Conservation (phyloP, 495 filamentous ascomycete genomes). For the Elaphomyces granulatus region DNA sequence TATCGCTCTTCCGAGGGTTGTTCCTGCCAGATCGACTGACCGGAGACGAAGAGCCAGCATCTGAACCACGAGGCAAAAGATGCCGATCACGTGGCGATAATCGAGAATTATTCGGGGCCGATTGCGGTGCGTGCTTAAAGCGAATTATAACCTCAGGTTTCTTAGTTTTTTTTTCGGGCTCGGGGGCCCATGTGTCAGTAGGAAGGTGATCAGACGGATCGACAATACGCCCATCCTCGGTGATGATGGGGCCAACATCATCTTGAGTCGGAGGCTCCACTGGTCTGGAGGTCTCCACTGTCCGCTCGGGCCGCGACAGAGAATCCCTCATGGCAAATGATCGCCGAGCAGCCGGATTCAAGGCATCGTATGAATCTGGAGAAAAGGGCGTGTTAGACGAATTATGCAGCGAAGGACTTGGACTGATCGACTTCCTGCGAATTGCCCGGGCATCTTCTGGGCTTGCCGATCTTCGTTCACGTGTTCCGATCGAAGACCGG, state of each 20-base stretch:
- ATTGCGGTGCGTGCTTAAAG: conserved; percentile 33
- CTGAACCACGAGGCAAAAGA: background rate
- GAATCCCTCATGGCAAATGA: conserved; percentile 17
- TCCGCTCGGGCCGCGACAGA: conserved; percentile 28
- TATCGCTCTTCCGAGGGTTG: background rate
- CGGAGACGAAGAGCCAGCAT: background rate
- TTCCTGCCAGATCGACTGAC: background rate
- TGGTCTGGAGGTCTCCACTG: conserved; percentile 24
- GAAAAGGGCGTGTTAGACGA: conserved; percentile 64
- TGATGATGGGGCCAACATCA: conserved; percentile 49
- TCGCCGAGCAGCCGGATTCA: conserved; percentile 30
- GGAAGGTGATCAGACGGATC: conserved; percentile 92
- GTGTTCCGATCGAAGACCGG: conserved; percentile 6
- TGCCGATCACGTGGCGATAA: conserved; percentile 3
- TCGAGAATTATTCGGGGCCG: conserved; percentile 19
- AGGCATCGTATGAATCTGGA: conserved; percentile 57
- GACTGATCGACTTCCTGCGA: conserved; percentile 64
- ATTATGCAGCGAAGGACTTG: conserved; percentile 45
- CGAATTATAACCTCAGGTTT: conserved; percentile 41
- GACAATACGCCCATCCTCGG: conserved; percentile 70
- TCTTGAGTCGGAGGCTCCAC: conserved; percentile 21
- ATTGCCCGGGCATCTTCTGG: conserved; percentile 45
- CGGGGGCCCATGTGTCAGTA: conserved; percentile 80
- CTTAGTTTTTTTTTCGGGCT: conserved; percentile 66
- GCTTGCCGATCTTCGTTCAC: conserved; percentile 37